These are phyloP conservation scores for Pelargonium nanum DNA, from an alignment of 345 rosid species.

Conservation along the genomic window DNA sequence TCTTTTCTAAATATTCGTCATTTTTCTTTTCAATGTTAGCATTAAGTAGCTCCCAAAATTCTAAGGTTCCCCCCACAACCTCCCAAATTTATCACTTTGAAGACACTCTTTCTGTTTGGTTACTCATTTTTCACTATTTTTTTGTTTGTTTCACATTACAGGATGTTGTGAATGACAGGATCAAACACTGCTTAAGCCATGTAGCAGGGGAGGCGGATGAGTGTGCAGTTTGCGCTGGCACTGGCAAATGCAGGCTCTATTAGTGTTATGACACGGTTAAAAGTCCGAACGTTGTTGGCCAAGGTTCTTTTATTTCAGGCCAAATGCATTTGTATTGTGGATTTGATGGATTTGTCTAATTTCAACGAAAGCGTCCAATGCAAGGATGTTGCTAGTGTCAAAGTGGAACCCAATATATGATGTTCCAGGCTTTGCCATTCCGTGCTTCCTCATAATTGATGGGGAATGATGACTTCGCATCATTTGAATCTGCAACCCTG, in stretches of 20 bases:
- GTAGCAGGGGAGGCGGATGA: conserved; percentile 67
- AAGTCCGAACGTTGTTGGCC: not conserved
- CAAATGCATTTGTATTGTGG: not conserved
- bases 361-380: not conserved
- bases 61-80: too few relatives aligned
- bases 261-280: conserved; percentile 6
- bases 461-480: too few relatives aligned
- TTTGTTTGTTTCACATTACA: conserved; percentile 14
- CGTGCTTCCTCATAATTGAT: too few relatives aligned
- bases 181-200: conserved; percentile 63
- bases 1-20: too few relatives aligned
- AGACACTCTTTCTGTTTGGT: not conserved
- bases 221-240: conserved; percentile 69
- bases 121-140: not conserved
- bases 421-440: not conserved
- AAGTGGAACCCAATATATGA: too few relatives aligned
- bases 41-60: not conserved
- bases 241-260: conserved; percentile 74
- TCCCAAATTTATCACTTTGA: too few relatives aligned
- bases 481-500: too few relatives aligned
- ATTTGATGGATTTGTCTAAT: not conserved
- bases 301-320: too few relatives aligned
- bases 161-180: conserved; percentile 80
- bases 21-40: not conserved
- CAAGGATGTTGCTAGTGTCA: not conserved